Evolutionary conservation across 1,284 basidiomycete genomes (phyloP), one percentile per base, ranked within the genome.

Genomic region (Ustilago trichophora): DNA sequence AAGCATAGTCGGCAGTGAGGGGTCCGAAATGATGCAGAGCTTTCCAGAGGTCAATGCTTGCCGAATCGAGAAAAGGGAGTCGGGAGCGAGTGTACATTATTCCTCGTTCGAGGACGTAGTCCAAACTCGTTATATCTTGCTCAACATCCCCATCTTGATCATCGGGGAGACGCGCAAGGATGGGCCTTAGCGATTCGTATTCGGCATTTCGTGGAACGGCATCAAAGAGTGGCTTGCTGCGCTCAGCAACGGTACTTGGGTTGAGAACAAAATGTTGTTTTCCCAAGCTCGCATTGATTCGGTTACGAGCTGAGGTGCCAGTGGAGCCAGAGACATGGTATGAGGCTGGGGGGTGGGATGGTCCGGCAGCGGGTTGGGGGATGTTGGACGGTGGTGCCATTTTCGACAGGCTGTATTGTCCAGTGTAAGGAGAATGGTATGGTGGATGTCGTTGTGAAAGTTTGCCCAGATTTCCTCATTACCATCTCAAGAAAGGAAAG

Each of bases 11-110:
- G 15, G 65, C 42, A 6, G 52, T 60, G 19, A 73, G 42, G 3
- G 65, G 54, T 29, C 64, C 50, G 35, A 77, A 75, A 11, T 52
- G 35, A 24, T 77, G 75, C 6, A 77, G 53, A 3, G 65, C 40
- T 25, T 37, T 40, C 74, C 75, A 75, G 18, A 77, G 70, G 16
- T 62, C 42, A 2, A 56, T 16, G 31, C 64, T 67, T 6, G 54
- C 41, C 0, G 42, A 22, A 25, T 75, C 75, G 34, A 77, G 48
- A 8, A 32, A 46, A 3, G 75, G 72, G 3, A 77, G 56, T 0
- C 57, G 55, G 5, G 65, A 60, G 16, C 65, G 60, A 2, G 75
- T 77, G 51, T 74, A 77, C 27, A 66, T 50, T n/a, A 73, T 58
- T 2, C 29, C 44, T 11, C 22, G 12, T 9, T 41, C 45, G 10